phyloP scores from a whole-genome alignment of 1,284 basidiomycete genomes.

The Bjerkandera adusta region DNA sequence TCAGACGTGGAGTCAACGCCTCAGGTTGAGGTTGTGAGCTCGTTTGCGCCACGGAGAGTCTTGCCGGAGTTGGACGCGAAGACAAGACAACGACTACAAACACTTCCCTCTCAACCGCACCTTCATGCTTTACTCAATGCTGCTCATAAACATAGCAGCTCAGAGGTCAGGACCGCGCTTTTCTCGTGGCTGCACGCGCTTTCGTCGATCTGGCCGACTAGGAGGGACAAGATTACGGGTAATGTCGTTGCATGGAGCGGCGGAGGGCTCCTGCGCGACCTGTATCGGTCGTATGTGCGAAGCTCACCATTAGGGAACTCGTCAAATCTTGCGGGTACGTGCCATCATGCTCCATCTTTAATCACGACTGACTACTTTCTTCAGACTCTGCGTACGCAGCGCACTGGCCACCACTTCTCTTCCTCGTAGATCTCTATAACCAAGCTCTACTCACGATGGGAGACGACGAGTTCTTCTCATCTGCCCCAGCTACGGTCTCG shows the following conservation, averaged over 20 bases:
- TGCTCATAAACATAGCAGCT: constrained; percentile 28
- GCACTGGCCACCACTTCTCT: constrained; percentile 69
- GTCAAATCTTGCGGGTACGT: constrained; percentile 40
- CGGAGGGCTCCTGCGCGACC: constrained; percentile 66
- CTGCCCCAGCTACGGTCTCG: constrained; percentile 1
- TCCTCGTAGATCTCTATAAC: constrained; percentile 83
- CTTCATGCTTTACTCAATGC: constrained; percentile 47
- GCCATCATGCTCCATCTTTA: not conserved
- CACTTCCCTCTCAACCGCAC: constrained; percentile 47
- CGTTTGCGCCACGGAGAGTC: constrained; percentile 30
- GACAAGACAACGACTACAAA: constrained; percentile 53
- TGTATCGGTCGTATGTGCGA: constrained; percentile 73
- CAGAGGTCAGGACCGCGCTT: constrained; percentile 37
- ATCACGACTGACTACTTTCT: constrained; percentile 8
- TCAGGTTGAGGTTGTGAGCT: constrained; percentile 36
- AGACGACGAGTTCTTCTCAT: constrained; percentile 93
- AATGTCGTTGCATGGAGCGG: constrained; percentile 47
- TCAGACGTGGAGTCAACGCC: constrained; percentile 37
- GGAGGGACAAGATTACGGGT: constrained; percentile 51
- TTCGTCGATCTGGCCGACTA: constrained; percentile 55
- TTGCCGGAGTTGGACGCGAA: constrained; percentile 49
- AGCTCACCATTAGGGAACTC: constrained; percentile 53
- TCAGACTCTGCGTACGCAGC: constrained; percentile 44
- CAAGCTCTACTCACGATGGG: constrained; percentile 89
- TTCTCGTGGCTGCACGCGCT: constrained; percentile 57